Conservation (phyloP, 208 protist species). For the Leishmania gerbilli region DNA sequence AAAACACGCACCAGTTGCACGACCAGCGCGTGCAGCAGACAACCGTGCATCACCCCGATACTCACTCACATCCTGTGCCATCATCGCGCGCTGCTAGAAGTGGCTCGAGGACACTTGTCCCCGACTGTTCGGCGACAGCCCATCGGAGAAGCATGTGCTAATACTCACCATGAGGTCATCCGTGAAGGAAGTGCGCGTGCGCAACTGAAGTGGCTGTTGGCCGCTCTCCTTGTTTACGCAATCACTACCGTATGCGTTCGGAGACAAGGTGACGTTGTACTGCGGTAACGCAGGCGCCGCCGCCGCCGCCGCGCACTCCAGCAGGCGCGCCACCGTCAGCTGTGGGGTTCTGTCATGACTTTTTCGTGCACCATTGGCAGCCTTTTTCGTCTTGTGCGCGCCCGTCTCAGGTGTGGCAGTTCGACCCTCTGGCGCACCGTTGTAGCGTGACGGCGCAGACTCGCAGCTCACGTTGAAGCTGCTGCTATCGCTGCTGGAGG, state of each 20-base stretch:
- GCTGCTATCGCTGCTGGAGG: constrained; percentile 7
- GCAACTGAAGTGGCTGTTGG: constrained; percentile 4
- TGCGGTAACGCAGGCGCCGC: constrained; percentile 15
- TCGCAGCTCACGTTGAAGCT: background rate
- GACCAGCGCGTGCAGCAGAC: background rate
- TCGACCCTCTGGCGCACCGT: background rate
- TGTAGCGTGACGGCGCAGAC: background rate
- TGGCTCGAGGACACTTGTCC: constrained; percentile 10
- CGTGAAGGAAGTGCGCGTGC: constrained; percentile 18
- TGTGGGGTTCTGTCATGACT: background rate
- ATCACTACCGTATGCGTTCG: constrained; percentile 1
- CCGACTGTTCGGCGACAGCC: constrained; percentile 8
- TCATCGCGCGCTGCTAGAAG: background rate
- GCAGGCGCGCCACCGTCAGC: constrained; percentile 24
- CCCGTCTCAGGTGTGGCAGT: too few species aligned
- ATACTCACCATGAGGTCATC: constrained; percentile 33
- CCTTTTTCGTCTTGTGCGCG: background rate
- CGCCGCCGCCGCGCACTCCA: constrained; percentile 18
- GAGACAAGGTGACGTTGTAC: background rate
- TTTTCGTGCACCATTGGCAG: background rate
- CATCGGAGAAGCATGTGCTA: constrained; percentile 25
- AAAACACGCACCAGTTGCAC: background rate
- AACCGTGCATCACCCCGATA: background rate
- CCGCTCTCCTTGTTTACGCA: constrained; percentile 18
- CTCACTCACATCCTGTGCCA: background rate